phyloP scores from a whole-genome alignment of 495 filamentous ascomycete genomes.

The Hypoxylon crocopeplum region DNA sequence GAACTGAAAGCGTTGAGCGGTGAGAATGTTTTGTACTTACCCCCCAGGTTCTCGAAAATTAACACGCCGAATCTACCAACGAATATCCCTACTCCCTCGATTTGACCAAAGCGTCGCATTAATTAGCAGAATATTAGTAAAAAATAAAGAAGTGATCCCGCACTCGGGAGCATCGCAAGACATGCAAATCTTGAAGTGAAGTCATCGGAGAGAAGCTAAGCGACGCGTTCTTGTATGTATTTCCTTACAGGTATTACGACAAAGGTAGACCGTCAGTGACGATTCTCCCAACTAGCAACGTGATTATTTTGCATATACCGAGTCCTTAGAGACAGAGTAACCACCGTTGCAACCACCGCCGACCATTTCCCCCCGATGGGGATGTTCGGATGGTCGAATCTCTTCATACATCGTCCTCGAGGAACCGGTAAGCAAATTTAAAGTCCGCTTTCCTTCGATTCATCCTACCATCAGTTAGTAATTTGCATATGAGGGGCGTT shows the following conservation, averaged over 20 bases:
- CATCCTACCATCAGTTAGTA: constrained; percentile 74
- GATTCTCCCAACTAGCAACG: not conserved
- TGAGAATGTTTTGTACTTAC: no score
- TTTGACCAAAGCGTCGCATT: no score
- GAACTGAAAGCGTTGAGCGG: no score
- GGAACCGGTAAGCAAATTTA: constrained; percentile 96
- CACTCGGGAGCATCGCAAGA: constrained; percentile 8
- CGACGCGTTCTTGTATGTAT: constrained; percentile 24
- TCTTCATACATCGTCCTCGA: constrained; percentile 83
- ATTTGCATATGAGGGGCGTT: not conserved
- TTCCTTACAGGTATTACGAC: constrained; percentile 27
- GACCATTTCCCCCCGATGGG: not conserved
- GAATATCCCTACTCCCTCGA: no score
- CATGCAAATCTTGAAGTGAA: not conserved
- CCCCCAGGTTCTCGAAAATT: no score
- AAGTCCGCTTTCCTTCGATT: constrained; percentile 98
- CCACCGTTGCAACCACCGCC: not conserved
- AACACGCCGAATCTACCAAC: no score
- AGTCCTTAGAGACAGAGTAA: constrained; percentile 8
- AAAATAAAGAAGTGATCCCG: not conserved
- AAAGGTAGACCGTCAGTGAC: constrained; percentile 11
- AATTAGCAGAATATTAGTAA: constrained; percentile 14
- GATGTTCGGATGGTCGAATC: not conserved
- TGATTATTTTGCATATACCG: constrained; percentile 14
- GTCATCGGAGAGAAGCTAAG: constrained; percentile 1